These are phyloP conservation scores for Flaveria brownii DNA, from an alignment of 129 eudicot species.

Conservation along the genomic window DNA sequence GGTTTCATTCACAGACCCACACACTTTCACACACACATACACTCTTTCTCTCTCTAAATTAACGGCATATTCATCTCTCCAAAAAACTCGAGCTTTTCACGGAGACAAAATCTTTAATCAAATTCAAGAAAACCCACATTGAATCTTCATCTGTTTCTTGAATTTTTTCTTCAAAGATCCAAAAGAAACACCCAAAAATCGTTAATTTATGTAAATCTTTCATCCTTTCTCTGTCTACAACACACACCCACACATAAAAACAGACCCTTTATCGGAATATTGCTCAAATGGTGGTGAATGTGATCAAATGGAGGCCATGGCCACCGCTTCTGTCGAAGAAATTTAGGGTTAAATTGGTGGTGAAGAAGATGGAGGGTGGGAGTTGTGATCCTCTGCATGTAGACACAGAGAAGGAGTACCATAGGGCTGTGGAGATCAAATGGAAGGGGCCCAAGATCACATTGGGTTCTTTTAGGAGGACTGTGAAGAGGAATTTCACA, in stretches of 20 bases:
- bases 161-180: neutral
- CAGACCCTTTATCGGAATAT: neutral
- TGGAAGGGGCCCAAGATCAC: constrained; percentile 87
- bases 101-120: constrained; percentile 34
- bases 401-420: constrained; percentile 47
- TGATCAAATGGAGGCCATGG: constrained; percentile 97
- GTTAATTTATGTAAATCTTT: neutral
- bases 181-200: neutral
- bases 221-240: neutral
- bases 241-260: neutral
- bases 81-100: constrained; percentile 31
- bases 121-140: constrained; percentile 4
- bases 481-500: constrained; percentile 70
- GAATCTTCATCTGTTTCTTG: neutral
- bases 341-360: constrained; percentile 66
- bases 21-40: constrained; percentile 3
- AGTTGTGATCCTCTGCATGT: constrained; percentile 42
- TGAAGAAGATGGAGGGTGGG: constrained; percentile 56
- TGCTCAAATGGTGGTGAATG: constrained; percentile 74
- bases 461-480: constrained; percentile 62
- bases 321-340: constrained; percentile 77
- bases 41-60: constrained; percentile 25
- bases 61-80: constrained; percentile 46
- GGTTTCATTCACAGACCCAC: neutral
- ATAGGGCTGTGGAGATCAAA: constrained; percentile 74